phyloP scores from a whole-genome alignment of 768 basidiomycete genomes.

The Cyclocybe aegerita region DNA sequence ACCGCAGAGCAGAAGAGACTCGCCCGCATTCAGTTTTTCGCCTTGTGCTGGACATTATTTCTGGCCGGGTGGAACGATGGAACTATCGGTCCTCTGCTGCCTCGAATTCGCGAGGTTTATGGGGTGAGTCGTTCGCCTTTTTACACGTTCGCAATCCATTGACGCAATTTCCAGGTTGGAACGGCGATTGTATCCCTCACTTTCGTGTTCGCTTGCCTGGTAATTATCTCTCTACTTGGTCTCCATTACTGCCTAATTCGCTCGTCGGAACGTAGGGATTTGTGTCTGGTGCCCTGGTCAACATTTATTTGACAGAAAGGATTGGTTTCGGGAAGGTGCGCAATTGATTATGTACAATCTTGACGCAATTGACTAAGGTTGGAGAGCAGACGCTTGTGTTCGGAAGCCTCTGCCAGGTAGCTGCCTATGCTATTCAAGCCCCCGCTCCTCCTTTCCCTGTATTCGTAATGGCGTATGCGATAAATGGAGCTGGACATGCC shows the following conservation, averaged over 20 bases:
- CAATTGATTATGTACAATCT: neutral
- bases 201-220: slow-evolving; percentile 45
- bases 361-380: neutral
- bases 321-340: slow-evolving; percentile 44
- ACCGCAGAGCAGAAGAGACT: slow-evolving; percentile 13
- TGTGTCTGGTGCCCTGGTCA: slow-evolving; percentile 35
- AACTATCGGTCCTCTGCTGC: slow-evolving; percentile 72
- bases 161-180: too few relatives aligned
- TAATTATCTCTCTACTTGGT: slow-evolving; percentile 18
- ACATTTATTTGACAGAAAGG: slow-evolving; percentile 35
- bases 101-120: slow-evolving; percentile 61
- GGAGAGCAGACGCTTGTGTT: slow-evolving; percentile 16
- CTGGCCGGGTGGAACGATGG: slow-evolving; percentile 79
- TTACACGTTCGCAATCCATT: too few relatives aligned
- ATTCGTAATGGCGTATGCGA: slow-evolving; percentile 47
- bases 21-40: slow-evolving; percentile 45
- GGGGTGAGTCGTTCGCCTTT: slow-evolving; percentile 29
- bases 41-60: slow-evolving; percentile 55
- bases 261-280: slow-evolving; percentile 33
- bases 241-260: neutral
- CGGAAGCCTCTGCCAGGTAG: slow-evolving; percentile 50
- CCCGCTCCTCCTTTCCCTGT: slow-evolving; percentile 64
- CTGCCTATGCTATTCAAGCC: slow-evolving; percentile 53
- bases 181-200: slow-evolving; percentile 52
- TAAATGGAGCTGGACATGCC: slow-evolving; percentile 44